Percentiles rank a stretch among this genome's conserved stretches.
Conservation (phyloP, 805 yeast genomes). For the Teunomyces aglyptinius region DNA sequence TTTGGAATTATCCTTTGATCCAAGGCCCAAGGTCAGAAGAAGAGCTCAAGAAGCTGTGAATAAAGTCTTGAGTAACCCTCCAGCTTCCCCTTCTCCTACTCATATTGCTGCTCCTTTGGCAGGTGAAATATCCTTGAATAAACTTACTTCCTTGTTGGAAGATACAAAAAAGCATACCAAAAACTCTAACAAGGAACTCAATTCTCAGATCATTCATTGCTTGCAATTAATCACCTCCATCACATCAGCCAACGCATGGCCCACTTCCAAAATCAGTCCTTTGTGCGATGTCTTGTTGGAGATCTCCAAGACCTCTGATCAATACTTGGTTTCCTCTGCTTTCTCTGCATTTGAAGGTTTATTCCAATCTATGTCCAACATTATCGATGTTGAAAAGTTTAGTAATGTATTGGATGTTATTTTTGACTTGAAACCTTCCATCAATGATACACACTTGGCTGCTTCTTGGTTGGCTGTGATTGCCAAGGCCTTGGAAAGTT, state of each 20-base stretch:
- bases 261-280: slow-evolving; percentile 60
- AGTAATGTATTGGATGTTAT: slow-evolving; percentile 65
- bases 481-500: slow-evolving; percentile 67
- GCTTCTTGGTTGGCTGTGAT: slow-evolving; percentile 96
- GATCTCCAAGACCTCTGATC: slow-evolving; percentile 79
- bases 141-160: slow-evolving; percentile 47
- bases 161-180: slow-evolving; percentile 29
- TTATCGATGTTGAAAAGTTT: slow-evolving; percentile 62
- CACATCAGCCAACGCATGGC: slow-evolving; percentile 80
- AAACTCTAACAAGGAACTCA: slow-evolving; percentile 46
- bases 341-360: slow-evolving; percentile 82
- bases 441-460: slow-evolving; percentile 79
- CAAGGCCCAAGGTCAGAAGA: slow-evolving; percentile 92
- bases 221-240: slow-evolving; percentile 74
- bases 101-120: slow-evolving; percentile 76
- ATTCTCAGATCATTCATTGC: slow-evolving; percentile 65
- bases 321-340: slow-evolving; percentile 76
- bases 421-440: slow-evolving; percentile 75
- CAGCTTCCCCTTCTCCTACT: slow-evolving; percentile 71
- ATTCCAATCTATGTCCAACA: slow-evolving; percentile 62
- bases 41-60: slow-evolving; percentile 90
- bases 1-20: slow-evolving; percentile 75
- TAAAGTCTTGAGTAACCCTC: slow-evolving; percentile 60
- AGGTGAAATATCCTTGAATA: slow-evolving; percentile 64
- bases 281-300: slow-evolving; percentile 76